A percentile compares a stretch with the other conserved stretches of the same genome.
These are phyloP conservation scores for Colletotrichum chlorophyti DNA, from an alignment of 2,329 filamentous ascomycete genomes.

Conservation along the genomic window DNA sequence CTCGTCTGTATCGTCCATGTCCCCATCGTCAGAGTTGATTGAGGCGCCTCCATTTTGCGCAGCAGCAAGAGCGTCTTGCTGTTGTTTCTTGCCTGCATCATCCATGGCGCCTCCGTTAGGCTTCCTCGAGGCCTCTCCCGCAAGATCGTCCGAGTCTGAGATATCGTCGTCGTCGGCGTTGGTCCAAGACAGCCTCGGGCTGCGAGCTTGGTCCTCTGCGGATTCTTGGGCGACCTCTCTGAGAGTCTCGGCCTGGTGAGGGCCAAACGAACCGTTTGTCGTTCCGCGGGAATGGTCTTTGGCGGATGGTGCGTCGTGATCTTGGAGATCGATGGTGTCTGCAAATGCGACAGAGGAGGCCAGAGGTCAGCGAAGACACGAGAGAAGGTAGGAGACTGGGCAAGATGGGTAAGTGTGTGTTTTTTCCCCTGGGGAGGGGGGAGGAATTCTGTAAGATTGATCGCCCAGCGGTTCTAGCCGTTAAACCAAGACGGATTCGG, in stretches of 20 bases:
- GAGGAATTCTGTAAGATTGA: slow-evolving; percentile 26
- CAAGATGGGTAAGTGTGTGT: too few species aligned
- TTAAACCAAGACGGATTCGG: slow-evolving; percentile 27
- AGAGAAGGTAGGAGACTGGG: background rate
- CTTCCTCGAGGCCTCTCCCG: slow-evolving; percentile 47
- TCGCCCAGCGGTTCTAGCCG: slow-evolving; percentile 24
- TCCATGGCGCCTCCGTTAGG: slow-evolving; percentile 39
- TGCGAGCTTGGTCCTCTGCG: slow-evolving; percentile 73
- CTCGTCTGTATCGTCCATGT: slow-evolving; percentile 73
- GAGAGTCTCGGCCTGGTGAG: slow-evolving; percentile 86
- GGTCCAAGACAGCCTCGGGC: slow-evolving; percentile 65
- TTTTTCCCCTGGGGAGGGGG: background rate
- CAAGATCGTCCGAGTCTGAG: slow-evolving; percentile 53
- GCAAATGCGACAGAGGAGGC: slow-evolving; percentile 9
- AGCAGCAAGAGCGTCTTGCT: slow-evolving; percentile 55
- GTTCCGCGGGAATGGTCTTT: slow-evolving; percentile 75
- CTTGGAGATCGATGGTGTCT: slow-evolving; percentile 97
- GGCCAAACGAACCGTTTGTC: slow-evolving; percentile 55
- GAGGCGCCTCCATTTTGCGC: slow-evolving; percentile 66
- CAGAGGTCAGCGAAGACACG: slow-evolving; percentile 26
- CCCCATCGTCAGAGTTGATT: slow-evolving; percentile 62
- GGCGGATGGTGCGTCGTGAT: slow-evolving; percentile 80
- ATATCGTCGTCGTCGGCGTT: slow-evolving; percentile 47
- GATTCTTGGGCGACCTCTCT: slow-evolving; percentile 81
- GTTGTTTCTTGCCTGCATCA: slow-evolving; percentile 38